These are phyloP conservation scores for Leonotis leonurus DNA, from an alignment of 257 asterid genomes.

Conservation along the genomic window DNA sequence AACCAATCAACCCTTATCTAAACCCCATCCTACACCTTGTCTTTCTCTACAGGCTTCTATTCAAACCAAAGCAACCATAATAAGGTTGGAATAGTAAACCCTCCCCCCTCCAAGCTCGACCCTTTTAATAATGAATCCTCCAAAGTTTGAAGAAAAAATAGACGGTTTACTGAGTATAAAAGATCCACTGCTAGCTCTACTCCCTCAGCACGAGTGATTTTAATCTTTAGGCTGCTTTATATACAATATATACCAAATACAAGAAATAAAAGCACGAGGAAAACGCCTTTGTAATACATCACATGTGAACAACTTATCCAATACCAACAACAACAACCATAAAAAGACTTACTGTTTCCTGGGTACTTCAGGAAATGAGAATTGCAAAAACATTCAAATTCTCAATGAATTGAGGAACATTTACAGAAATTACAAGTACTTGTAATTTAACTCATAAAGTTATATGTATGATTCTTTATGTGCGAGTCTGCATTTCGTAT, in stretches of 20 bases:
- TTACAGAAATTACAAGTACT: constrained; percentile 1
- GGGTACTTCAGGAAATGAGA: neutral
- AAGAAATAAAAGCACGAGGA: neutral
- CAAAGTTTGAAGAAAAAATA: neutral
- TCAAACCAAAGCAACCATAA: neutral
- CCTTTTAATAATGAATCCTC: neutral
- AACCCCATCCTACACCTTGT: neutral
- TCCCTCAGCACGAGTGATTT: neutral
- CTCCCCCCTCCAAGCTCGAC: too few species aligned
- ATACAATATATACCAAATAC: neutral
- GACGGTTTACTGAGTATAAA: neutral
- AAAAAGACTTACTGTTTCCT: neutral
- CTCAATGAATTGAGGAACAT: neutral
- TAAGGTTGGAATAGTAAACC: neutral
- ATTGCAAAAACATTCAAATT: neutral
- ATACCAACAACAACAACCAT: neutral
- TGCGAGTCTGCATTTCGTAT: constrained; percentile 7
- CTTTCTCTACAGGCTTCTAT: neutral
- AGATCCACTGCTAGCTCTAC: neutral
- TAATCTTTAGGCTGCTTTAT: neutral
- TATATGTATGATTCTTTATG: neutral
- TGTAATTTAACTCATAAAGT: neutral
- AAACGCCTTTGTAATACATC: neutral
- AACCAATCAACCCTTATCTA: neutral
- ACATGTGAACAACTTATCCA: neutral